A percentile compares a stretch with the other conserved stretches of the same genome.
Evolutionary conservation across 169 alveolate genomes (phyloP).

Genomic region (Toxoplasma gondii): DNA sequence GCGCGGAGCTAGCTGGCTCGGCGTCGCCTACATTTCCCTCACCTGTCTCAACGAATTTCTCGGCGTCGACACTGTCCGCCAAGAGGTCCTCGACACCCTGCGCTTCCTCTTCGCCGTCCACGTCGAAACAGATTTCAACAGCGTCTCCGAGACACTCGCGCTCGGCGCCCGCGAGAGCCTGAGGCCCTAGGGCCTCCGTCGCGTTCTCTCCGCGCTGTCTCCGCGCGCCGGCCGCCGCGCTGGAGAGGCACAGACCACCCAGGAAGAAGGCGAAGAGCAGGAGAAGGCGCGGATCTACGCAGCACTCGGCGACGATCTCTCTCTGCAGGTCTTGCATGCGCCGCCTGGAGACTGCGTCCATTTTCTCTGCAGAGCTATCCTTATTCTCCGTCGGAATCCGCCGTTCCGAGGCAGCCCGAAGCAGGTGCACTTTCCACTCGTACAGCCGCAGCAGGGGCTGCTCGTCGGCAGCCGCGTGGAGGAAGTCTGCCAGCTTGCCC

Average conservation of each 20-base stretch:
- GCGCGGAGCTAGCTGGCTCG: neutral
- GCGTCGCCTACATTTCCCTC: neutral
- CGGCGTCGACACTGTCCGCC: neutral
- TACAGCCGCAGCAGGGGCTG: slow-evolving; percentile 29
- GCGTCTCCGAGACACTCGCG: neutral
- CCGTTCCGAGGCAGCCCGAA: slow-evolving; percentile 28
- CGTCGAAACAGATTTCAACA: neutral
- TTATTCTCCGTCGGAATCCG: neutral
- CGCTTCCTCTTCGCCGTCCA: neutral
- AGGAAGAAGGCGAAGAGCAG: slow-evolving; percentile 11
- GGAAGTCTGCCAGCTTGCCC: neutral
- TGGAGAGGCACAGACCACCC: neutral
- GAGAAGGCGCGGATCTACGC: neutral
- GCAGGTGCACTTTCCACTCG: slow-evolving; percentile 38
- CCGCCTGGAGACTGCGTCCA: neutral
- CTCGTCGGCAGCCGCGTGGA: slow-evolving; percentile 15
- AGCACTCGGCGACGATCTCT: slow-evolving; percentile 1
- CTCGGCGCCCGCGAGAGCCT: neutral
- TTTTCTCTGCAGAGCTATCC: neutral
- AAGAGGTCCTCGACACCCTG: neutral
- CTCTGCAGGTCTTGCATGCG: neutral
- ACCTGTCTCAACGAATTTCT: neutral
- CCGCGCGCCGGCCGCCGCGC: neutral
- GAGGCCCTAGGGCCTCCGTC: neutral
- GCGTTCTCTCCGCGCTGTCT: neutral